Base-by-base conservation (phyloP, 2,329 filamentous ascomycete genomes). In the Colletotrichum trifolii region DNA sequence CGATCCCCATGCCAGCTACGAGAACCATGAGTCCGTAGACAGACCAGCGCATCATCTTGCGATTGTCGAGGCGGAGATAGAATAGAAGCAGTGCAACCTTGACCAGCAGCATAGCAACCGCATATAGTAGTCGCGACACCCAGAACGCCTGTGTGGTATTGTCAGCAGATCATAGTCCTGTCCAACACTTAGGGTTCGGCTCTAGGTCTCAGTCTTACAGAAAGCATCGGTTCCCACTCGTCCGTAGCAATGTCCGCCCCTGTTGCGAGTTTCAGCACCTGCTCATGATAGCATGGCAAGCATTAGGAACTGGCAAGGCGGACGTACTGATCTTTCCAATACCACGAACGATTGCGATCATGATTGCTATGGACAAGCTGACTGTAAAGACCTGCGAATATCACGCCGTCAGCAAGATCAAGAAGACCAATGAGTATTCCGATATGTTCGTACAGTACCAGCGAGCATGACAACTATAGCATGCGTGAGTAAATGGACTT, bases 1-100 rank as follows among this genome's bases (percentile, higher is more conserved):
- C 17, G 1, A 60, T 34, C 6, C 25, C 58, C 35, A 48, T 35
- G 6, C 49, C 58, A 1, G 54, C n/a, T 11, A 60, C 50, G 8
- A 39, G 13, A 8, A 42, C 25, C 33, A 34, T 54, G 17, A 60
- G 17, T 15, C 42, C 38, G 8, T 54, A 50, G 3, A 60, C 58
- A 8, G 49, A 35, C 58, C 49, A 54, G n/a, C 58, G 42, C 58
- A 60, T 60, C 49, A 15, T 47, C 10, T 43, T 49, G 17, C 58
- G 49, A n/a, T 60, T 54, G 12, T 60, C 58, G 13, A 60, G 49
- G 6, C 58, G 49, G 35, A 60, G 7, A 15, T 60, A 60, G n/a
- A 60, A 60, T 12, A 60, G 25, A 10, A 60, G 50, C 25, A 60
- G 50, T 5, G 47, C 58, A 25, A 60, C 25, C 25, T 60, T 60